A percentile compares a stretch with the other conserved stretches of the same genome.
Conservation (phyloP, 129 eudicot genomes). For the Dittrichia graveolens region DNA sequence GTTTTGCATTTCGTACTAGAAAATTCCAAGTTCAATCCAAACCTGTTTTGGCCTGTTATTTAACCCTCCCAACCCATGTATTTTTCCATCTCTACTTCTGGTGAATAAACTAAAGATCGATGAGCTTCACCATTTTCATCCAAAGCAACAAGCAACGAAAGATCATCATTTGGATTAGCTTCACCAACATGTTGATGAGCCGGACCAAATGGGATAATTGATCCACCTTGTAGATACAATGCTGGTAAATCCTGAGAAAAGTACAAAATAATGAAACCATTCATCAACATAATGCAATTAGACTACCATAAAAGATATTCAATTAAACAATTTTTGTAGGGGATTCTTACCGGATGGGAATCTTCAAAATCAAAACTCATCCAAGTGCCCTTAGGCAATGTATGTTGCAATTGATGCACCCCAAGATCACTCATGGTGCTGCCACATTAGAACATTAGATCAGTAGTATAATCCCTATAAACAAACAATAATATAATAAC, state of each 20-base stretch:
- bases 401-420: slow-evolving; percentile 55
- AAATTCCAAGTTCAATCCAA: too few relatives aligned
- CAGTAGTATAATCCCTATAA: neutral
- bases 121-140: slow-evolving; percentile 61
- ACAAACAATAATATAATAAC: neutral
- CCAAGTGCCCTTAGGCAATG: slow-evolving; percentile 85
- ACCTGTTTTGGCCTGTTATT: too few relatives aligned
- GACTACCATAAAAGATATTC: neutral
- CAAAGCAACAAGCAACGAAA: slow-evolving; percentile 76
- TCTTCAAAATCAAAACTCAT: slow-evolving; percentile 87
- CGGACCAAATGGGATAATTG: slow-evolving; percentile 73
- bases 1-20: too few relatives aligned
- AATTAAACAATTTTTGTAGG: neutral
- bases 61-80: too few relatives aligned
- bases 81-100: too few relatives aligned
- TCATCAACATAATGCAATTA: neutral
- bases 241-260: slow-evolving; percentile 79
- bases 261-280: slow-evolving; percentile 12
- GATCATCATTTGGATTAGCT: slow-evolving; percentile 72
- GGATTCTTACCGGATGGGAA: slow-evolving; percentile 75
- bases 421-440: slow-evolving; percentile 60
- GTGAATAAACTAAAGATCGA: neutral
- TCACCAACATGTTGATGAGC: slow-evolving; percentile 78
- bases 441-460: slow-evolving; percentile 26
- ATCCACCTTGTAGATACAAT: slow-evolving; percentile 81